Conservation (phyloP, 73 alveolate genomes). For the Paramecium tetraurelia region DNA sequence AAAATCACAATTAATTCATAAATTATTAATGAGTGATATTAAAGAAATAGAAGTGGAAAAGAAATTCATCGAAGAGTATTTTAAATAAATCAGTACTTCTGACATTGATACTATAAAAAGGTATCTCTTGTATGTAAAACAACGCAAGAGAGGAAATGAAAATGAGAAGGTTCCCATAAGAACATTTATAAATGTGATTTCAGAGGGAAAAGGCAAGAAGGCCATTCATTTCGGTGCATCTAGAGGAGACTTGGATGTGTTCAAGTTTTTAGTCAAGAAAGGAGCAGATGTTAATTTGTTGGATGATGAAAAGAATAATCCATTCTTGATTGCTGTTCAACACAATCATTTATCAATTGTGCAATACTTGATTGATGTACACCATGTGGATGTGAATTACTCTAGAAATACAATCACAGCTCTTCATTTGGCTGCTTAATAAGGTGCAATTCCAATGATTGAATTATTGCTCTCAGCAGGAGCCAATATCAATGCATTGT, state of each 20-base stretch:
- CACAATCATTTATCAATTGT: conserved; percentile 27
- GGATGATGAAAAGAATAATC: conserved; percentile 50
- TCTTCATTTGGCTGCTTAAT: neutral
- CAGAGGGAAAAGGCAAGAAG: conserved; percentile 54
- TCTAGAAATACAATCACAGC: conserved; percentile 43
- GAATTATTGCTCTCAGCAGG: conserved; percentile 39
- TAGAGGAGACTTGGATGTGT: conserved; percentile 54
- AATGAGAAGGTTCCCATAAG: conserved; percentile 14
- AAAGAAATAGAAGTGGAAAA: neutral
- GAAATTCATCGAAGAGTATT: neutral
- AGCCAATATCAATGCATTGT: conserved; percentile 36
- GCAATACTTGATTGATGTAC: conserved; percentile 19
- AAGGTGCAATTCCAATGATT: neutral
- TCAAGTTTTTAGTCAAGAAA: conserved; percentile 20
- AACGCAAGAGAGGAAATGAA: neutral
- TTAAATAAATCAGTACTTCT: neutral
- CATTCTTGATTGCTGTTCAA: conserved; percentile 54
- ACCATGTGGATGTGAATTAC: conserved; percentile 24
- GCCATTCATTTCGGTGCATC: conserved; percentile 57
- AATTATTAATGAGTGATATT: neutral
- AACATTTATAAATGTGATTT: conserved; percentile 20
- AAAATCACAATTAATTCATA: neutral
- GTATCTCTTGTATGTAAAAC: neutral
- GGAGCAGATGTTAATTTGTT: conserved; percentile 39
- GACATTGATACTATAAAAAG: neutral